Base-by-base conservation (phyloP, 106 monocot species). In the Dendrobium officinale region DNA sequence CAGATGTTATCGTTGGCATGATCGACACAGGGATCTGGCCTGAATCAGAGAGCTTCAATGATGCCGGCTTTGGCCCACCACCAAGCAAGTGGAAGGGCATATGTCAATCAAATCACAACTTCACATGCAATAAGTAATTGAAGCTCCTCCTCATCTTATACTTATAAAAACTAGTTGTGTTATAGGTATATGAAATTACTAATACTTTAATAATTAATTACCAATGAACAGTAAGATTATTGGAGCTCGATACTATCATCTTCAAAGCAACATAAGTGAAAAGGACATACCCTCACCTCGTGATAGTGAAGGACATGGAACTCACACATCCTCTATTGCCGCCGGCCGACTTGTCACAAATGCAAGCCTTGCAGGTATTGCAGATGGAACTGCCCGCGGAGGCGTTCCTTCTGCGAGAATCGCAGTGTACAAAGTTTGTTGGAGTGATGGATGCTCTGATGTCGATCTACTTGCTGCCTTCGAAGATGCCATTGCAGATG, bases 361-460 rank as follows among this genome's bases (percentile, higher is more conserved):
- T 42, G 81, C 70, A 1, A 77, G 73, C 51, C 24, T 83, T 13
- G 41, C 59, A 19, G 88, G 88, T 67, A 67, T 81, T 18, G 84
- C 86, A 11, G 18, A 31, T 4, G 89, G 89, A 22, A 73, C 73
- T n/a, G 83, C 89, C 61, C 22, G 67, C 0, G 86, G 86, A 13
- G 79, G 67, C 6, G 81, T 77, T 17, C 86, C 86, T 1, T 43
- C 33, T 3, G 83, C 86, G 1, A 64, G 82, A 24, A 64, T 88
- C 13, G 88, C 88, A 15, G 77, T 79, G 5, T 88, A 88, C 85
- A 88, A 88, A 75, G 78, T 83, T 18, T 83, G 86, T 55, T 79
- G 78, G 78, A 6, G 1, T 10, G 9, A 49, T 13, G 78, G 78
- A 7, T 88, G 88, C 41, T 27, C 9, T 6, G 75, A 77, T 10